Evolutionary conservation across 805 yeast genomes (phyloP).

Genomic region (Saccharomyces kudriavzevii): DNA sequence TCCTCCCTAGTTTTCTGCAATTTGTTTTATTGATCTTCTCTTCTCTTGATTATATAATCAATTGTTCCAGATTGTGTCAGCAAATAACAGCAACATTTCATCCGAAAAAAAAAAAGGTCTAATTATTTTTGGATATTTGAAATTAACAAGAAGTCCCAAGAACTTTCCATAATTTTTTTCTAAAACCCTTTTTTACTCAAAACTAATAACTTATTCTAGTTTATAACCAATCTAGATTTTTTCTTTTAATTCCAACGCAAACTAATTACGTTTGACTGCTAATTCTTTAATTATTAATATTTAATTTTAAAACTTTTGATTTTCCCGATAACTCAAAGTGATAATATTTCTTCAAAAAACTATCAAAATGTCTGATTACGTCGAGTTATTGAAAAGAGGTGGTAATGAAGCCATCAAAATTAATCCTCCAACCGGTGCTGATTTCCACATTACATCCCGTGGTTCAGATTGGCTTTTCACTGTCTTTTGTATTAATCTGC

Average conservation of each 20-base stretch:
- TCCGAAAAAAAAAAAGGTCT: not conserved
- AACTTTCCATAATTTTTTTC: not conserved
- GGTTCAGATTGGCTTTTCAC: slow-evolving; percentile 68
- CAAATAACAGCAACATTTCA: not conserved
- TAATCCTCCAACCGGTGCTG: slow-evolving; percentile 38
- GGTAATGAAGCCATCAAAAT: slow-evolving; percentile 34
- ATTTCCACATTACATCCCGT: slow-evolving; percentile 43
- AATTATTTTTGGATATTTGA: not conserved
- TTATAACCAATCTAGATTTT: not conserved
- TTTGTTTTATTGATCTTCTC: not conserved
- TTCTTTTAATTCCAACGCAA: not conserved
- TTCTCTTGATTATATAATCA: not conserved
- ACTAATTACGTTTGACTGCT: not conserved
- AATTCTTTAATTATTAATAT: not conserved
- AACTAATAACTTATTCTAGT: not conserved
- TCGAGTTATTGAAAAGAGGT: slow-evolving; percentile 8
- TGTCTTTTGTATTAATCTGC: slow-evolving; percentile 33
- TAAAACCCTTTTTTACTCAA: not conserved
- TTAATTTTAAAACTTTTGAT: not conserved
- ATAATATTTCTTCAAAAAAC: not conserved
- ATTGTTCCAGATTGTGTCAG: not conserved
- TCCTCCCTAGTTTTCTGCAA: not conserved
- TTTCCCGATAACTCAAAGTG: not conserved
- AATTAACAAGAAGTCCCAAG: not conserved
- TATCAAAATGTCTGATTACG: slow-evolving; percentile 1